A percentile compares a stretch with the other conserved stretches of the same genome.
Conservation (phyloP, 2,329 filamentous ascomycete species). For the Lasiodiplodia citricola region DNA sequence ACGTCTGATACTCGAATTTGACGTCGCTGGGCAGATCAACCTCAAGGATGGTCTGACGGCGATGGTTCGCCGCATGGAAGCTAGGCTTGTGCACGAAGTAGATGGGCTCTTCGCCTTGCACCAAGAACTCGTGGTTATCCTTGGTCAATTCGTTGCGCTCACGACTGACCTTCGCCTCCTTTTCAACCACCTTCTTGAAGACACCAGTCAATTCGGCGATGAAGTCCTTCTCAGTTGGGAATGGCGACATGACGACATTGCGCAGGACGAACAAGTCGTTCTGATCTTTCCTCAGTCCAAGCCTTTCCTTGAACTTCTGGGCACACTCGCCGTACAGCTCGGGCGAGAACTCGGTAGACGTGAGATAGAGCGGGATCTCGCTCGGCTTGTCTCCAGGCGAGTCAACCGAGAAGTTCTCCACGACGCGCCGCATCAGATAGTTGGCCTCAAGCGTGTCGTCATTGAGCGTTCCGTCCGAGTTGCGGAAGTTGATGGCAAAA, state of each 20-base stretch:
- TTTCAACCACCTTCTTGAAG: constrained; percentile 39
- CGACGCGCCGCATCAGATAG: constrained; percentile 54
- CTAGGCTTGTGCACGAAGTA: constrained; percentile 46
- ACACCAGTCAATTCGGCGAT: constrained; percentile 44
- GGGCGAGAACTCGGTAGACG: constrained; percentile 50
- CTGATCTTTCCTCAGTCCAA: constrained; percentile 40
- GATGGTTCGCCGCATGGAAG: constrained; percentile 50
- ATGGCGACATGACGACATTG: constrained; percentile 57
- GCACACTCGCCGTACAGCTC: constrained; percentile 51
- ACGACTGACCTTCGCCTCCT: constrained; percentile 35
- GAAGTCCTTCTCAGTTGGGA: constrained; percentile 49
- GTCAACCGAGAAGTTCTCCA: constrained; percentile 51
- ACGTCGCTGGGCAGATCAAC: constrained; percentile 34
- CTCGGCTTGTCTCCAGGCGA: constrained; percentile 47
- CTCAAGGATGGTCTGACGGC: constrained; percentile 47
- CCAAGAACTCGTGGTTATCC: constrained; percentile 46
- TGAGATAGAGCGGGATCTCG: constrained; percentile 52
- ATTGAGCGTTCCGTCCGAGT: constrained; percentile 48
- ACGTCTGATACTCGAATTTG: constrained; percentile 32
- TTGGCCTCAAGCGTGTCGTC: constrained; percentile 55
- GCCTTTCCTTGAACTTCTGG: constrained; percentile 49
- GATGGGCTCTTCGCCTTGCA: constrained; percentile 42
- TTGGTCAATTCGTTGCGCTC: constrained; percentile 44
- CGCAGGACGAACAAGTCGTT: constrained; percentile 52
- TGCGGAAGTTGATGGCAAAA: constrained; percentile 52